These are phyloP conservation scores for Fusarium sp. DNA, from an alignment of 2,329 filamentous ascomycete genomes.

Conservation along the genomic window DNA sequence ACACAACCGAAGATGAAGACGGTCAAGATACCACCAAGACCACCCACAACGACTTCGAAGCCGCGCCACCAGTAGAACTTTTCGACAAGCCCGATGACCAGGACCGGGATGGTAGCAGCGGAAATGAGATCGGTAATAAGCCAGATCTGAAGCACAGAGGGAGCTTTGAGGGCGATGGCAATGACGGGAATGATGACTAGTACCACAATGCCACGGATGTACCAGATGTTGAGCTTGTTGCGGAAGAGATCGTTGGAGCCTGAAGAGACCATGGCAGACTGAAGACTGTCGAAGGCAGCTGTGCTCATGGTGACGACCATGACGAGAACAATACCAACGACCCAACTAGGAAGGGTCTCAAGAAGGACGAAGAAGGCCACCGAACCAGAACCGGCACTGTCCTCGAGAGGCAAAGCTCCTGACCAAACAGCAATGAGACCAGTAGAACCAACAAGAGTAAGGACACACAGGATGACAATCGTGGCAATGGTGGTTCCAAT, in stretches of 20 bases:
- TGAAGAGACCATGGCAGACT: constrained; percentile 87
- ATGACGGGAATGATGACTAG: constrained; percentile 79
- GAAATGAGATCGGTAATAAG: constrained; percentile 84
- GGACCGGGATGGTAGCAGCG: constrained; percentile 78
- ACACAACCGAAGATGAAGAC: constrained; percentile 85
- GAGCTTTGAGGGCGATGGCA: constrained; percentile 78
- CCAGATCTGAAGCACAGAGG: constrained; percentile 83
- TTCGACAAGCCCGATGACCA: constrained; percentile 77
- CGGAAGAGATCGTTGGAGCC: constrained; percentile 87
- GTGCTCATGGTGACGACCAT: constrained; percentile 83
- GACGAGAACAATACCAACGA: constrained; percentile 83
- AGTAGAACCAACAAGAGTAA: constrained; percentile 77
- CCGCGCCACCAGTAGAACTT: constrained; percentile 82
- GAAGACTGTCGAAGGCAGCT: constrained; percentile 82
- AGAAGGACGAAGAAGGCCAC: constrained; percentile 82
- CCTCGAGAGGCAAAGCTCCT: constrained; percentile 71
- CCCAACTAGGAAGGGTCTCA: constrained; percentile 78
- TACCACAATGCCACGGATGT: constrained; percentile 76
- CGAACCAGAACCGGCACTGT: constrained; percentile 68
- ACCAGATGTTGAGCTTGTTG: constrained; percentile 81
- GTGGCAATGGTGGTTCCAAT: constrained; percentile 78
- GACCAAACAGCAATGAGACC: constrained; percentile 84
- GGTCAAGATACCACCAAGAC: constrained; percentile 79
- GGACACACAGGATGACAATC: constrained; percentile 72
- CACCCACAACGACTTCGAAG: constrained; percentile 82